A percentile compares a stretch with the other conserved stretches of the same genome.
These are phyloP conservation scores for Pythium angustatum DNA, from an alignment of 352 stramenopile genomes.

Conservation along the genomic window DNA sequence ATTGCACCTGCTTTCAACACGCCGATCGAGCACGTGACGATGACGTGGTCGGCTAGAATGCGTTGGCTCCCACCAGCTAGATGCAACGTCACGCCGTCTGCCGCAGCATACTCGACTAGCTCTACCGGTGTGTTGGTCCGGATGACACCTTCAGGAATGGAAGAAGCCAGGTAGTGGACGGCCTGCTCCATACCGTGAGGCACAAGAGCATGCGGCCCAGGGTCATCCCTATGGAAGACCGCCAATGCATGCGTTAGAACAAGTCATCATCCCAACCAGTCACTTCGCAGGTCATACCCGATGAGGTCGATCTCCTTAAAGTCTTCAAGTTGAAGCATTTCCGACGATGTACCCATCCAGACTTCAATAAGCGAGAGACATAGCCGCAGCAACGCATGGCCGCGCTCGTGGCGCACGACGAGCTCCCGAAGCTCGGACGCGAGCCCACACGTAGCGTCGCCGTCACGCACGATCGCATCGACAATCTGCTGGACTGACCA, in stretches of 20 bases:
- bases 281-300: slow-evolving; percentile 30
- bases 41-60: slow-evolving; percentile 41
- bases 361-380: slow-evolving; percentile 55
- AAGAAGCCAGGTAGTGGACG: slow-evolving; percentile 35
- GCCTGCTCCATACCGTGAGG: slow-evolving; percentile 52
- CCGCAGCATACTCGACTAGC: slow-evolving; percentile 25
- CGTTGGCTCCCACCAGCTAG: slow-evolving; percentile 23
- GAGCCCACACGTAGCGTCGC: not conserved
- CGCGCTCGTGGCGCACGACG: not conserved
- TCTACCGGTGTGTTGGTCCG: slow-evolving; percentile 15
- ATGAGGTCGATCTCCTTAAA: slow-evolving; percentile 57
- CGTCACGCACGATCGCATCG: slow-evolving; percentile 30
- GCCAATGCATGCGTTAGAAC: not conserved
- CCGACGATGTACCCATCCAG: slow-evolving; percentile 54
- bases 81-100: slow-evolving; percentile 37
- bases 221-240: slow-evolving; percentile 38
- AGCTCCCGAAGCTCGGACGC: slow-evolving; percentile 1
- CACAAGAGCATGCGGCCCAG: slow-evolving; percentile 54
- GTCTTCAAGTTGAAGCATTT: slow-evolving; percentile 57
- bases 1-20: slow-evolving; percentile 48
- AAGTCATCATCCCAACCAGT: not conserved
- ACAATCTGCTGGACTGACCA: slow-evolving; percentile 42
- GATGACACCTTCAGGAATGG: slow-evolving; percentile 7
- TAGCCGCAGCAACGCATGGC: slow-evolving; percentile 32
- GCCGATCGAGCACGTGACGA: slow-evolving; percentile 62